Evolutionary conservation across 768 basidiomycete species (phyloP), one percentile per base, ranked within the genome.

Genomic region (Suillus americanus): DNA sequence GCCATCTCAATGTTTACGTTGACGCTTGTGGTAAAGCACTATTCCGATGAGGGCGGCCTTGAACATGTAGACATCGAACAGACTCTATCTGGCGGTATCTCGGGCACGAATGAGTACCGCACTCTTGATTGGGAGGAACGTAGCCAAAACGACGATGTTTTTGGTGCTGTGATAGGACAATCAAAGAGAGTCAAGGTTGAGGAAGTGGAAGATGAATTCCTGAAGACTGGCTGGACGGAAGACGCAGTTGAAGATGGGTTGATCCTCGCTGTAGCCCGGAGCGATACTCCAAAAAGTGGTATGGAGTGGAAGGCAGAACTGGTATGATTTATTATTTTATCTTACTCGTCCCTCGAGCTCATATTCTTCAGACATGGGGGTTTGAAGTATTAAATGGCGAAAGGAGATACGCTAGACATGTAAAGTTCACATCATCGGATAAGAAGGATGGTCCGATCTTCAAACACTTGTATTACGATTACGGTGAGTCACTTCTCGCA

Each of bases 11-110:
- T 79, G 33, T 87, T 83, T 38, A 86, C 83, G 20, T 69, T 93
- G 54, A 89, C 86, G 28, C 83, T 92, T 45, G 62, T 62, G 51
- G 73, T 91, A 70, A 89, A 85, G 64, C 91, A 93, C 71, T 85
- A 82, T 78, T 87, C 82, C 67, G 85, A 89, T 55, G 86, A 83
- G 16, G 76, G 73, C 2, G 84, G 81, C 41, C 69, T 85, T 35
- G 91, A 93, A 74, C 85, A 82, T 71, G 85, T 93, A 66, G 85
- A 89, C 62, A 82, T 91, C 62, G 83, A 86, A 50, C 89, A 91
- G 71, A 85, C 78, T 33, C 77, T 89, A 62, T 85, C 86, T 3
- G 87, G 87, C 18, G 88, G 89, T 10, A 79, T 91, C 40, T 73
- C 83, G 41, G 86, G 84, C 28, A 84, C 83, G 18, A 78, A 67